Percentiles rank a stretch among this genome's conserved stretches.
These are phyloP conservation scores for Verticillium zaregamsianum DNA, from an alignment of 2,329 filamentous ascomycete species.

Conservation along the genomic window DNA sequence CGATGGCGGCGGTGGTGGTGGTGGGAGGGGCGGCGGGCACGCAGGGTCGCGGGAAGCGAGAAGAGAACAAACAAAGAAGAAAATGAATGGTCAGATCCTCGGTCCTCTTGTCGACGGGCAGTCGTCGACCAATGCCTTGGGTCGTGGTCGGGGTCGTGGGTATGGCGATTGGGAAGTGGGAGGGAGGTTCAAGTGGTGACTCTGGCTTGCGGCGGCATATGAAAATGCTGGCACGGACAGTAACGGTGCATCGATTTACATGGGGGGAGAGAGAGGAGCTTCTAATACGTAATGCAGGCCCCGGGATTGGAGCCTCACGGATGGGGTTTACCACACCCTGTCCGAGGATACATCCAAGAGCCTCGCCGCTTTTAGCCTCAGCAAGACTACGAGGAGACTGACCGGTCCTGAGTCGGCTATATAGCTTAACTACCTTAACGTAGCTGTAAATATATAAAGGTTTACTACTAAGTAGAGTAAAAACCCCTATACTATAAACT, in stretches of 20 bases:
- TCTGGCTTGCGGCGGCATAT: not conserved
- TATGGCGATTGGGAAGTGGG: not conserved
- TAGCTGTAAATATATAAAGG: too few relatives aligned
- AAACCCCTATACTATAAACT: too few relatives aligned
- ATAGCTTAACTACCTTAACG: too few relatives aligned
- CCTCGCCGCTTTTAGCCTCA: too few relatives aligned
- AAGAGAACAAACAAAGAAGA: constrained; percentile 19
- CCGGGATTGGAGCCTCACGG: not conserved
- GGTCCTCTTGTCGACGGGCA: not conserved
- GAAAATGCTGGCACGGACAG: not conserved
- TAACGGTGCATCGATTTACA: not conserved
- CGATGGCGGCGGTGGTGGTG: constrained; percentile 18
- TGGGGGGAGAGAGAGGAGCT: not conserved
- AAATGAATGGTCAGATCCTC: not conserved
- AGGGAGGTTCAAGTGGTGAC: constrained; percentile 9
- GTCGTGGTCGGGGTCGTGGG: not conserved
- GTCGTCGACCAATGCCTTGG: not conserved
- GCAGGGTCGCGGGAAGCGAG: not conserved
- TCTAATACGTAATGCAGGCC: not conserved
- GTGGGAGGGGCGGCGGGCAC: not conserved
- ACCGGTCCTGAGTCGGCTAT: too few relatives aligned
- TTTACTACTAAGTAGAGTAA: too few relatives aligned
- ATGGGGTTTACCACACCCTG: too few relatives aligned
- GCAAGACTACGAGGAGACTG: too few relatives aligned
- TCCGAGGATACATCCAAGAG: too few relatives aligned